Base-by-base conservation (phyloP, 73 alveolate genomes). In the Paramecium sexaurelia region DNA sequence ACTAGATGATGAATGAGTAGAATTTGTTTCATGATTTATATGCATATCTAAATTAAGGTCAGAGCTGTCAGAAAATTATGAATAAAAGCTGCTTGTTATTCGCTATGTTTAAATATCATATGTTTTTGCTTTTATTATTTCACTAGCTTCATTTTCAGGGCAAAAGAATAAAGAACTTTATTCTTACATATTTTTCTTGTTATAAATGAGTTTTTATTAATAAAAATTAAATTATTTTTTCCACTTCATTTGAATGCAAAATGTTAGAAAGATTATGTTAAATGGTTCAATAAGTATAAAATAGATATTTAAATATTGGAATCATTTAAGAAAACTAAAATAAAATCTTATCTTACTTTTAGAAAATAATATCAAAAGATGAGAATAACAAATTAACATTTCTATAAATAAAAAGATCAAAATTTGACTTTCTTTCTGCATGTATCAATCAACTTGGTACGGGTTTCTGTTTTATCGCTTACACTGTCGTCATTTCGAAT, bases 61-160 rank as follows among this genome's bases (percentile, higher is more conserved):
- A 51, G 67, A 3, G 11, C 67, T 29, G 17, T 73, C 87, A 2
- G 87, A 73, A 29, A 73, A 29, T 20, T 37, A 37, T 13, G 87
- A 73, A n/a, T 73, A 37, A 19, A 35, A 73, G 35, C 87, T 73
- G 5, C 20, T 9, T 13, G 57, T 40, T 37, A 17, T 73, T 9
- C 56, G 32, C 29, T 27, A 73, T 32, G 87, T 20, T 35, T 73
- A 29, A 29, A 17, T 17, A 29, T 73, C 87, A 37, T 9, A 73
- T 3, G 87, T 73, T 32, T 35, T 27, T n/a, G 87, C 87, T 35
- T 37, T 73, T 32, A 73, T n/a, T 1, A 73, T 73, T 73, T 73
- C 83, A 66, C 67, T 17, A 10, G 15, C 67, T 51, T 51, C 67
- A n/a, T 15, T 51, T 51, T 51, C 67, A n/a, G 67, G 67, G 32